Base-by-base conservation (phyloP, 495 filamentous ascomycete genomes). In the Hamigera avellanea region DNA sequence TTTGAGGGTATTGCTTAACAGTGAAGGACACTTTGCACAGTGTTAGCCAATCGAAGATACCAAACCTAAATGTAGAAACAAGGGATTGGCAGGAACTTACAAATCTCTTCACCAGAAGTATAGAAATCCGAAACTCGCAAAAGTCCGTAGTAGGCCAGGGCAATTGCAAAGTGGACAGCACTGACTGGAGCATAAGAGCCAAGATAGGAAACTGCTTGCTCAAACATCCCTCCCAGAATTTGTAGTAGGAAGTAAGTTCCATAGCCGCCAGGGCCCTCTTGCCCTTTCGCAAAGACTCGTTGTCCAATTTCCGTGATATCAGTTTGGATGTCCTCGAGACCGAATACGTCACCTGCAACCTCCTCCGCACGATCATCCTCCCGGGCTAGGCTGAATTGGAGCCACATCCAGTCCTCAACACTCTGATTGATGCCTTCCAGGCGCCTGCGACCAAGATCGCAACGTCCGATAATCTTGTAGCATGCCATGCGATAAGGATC, bases 401-500 rank as follows among this genome's bases (percentile, higher is more conserved):
- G 61, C 91, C 91, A 99, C 56, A 93, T 78, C 86, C 86, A 96
- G 53, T 96, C 93, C 46, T 94, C 84, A 32, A 93, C 78, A 16
- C 76, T 80, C 38, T 81, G 81, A 37, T 74, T 79, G 13, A 96
- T 69, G 32, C 75, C 73, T n/a, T 93, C 83, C 8, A 95, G 67
- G 38, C 71, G 83, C 43, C 87, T 75, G 34, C 80, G 80, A 41
- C 60, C 69, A 14, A 99, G 71, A 46, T 96, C 91, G 60, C 88
- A 95, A 21, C 91, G 86, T 32, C 91, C 91, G 47, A 96, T 80
- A 37, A 99, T 76, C 60, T 96, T 96, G 70, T 95, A 96, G 56
- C 93, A 95, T 12, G 88, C 88, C 75, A 93, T 86, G 29, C 87
- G 78, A 61, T 91, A 99, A 26, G 91, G 93, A 63, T 99, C 89